Percentiles rank a stretch among this genome's conserved stretches.
phyloP scores from a whole-genome alignment of 2,329 filamentous ascomycete species.

The Harringtonia lauricola region DNA sequence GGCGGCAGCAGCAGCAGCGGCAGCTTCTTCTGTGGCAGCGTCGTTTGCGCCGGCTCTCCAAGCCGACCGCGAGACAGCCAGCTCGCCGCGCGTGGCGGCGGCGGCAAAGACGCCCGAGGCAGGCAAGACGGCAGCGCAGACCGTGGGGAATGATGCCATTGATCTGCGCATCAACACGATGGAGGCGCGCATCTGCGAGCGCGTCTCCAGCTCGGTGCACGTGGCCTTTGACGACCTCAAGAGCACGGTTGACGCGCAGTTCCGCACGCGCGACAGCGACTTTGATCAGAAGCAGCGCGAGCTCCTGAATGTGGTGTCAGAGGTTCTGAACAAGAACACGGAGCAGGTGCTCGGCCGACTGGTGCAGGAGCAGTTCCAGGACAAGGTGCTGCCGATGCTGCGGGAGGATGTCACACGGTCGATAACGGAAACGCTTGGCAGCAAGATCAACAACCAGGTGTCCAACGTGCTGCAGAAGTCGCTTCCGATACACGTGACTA shows the following conservation, averaged over 20 bases:
- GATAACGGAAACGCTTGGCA: constrained; percentile 60
- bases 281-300: constrained; percentile 43
- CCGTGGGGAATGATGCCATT: constrained; percentile 28
- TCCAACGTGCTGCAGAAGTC: constrained; percentile 54
- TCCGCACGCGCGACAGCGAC: constrained; percentile 35
- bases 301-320: constrained; percentile 45
- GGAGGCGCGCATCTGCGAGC: constrained; percentile 37
- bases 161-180: constrained; percentile 43
- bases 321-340: constrained; percentile 51
- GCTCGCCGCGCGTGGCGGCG: no score
- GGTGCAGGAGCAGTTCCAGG: constrained; percentile 64
- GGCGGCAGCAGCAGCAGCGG: constrained; percentile 15
- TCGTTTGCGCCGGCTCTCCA: constrained; percentile 23
- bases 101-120: neutral
- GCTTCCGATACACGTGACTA: constrained; percentile 55
- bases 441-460: constrained; percentile 55
- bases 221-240: constrained; percentile 34
- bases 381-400: constrained; percentile 65
- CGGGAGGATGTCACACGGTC: constrained; percentile 55
- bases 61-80: neutral
- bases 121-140: neutral
- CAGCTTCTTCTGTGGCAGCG: neutral
- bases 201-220: constrained; percentile 38
- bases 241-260: constrained; percentile 49
- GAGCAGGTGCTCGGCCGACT: constrained; percentile 66